Evolutionary conservation across 2,329 filamentous ascomycete genomes (phyloP), one percentile per base, ranked within the genome.

Genomic region (Pseudogymnoascus sp.): DNA sequence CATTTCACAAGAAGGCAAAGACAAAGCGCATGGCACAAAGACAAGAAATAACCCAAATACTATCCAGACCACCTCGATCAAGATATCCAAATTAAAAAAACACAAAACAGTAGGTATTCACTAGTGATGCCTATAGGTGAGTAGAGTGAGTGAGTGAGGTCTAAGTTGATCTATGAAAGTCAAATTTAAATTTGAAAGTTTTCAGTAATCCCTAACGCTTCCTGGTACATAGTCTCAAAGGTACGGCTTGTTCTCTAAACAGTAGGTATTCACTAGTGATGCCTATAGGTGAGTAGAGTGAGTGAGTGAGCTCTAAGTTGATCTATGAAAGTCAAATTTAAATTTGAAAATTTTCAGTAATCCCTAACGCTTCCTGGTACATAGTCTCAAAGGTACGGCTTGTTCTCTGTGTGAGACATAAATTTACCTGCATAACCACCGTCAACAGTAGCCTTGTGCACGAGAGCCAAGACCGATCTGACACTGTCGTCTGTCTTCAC

Each of bases 401-500:
- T 64, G 33, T 19, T 35, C 38, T 39, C 64, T n/a, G 49, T 52
- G 45, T 66, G 65, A 39, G 66, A 66, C 52, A 67, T 55, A 62
- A 67, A 66, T n/a, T 45, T 52, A 29, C 66, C 66, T 37, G 62
- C 66, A 62, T 66, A 65, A 41, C 62, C 65, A 62, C 61, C 55
- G 14, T 67, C 64, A 58, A 67, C 58, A 64, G 70, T 74, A 7
- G 66, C 69, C 21, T 67, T 69, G 29, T 70, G 58, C 23, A 68
- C 65, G 23, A 70, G 66, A 7, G 60, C 41, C 60, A 67, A 19
- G 7, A 71, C 59, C 21, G 23, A 33, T 19, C 61, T 68, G 12
- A 70, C 63, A 10, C 65, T 65, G 14, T 68, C 67, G 2, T 72
- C 70, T 26, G 64, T 58, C 33, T 59, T 63, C 10, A 64, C 62